Conservation (phyloP, 352 stramenopile genomes). For the Pythium biforme region DNA sequence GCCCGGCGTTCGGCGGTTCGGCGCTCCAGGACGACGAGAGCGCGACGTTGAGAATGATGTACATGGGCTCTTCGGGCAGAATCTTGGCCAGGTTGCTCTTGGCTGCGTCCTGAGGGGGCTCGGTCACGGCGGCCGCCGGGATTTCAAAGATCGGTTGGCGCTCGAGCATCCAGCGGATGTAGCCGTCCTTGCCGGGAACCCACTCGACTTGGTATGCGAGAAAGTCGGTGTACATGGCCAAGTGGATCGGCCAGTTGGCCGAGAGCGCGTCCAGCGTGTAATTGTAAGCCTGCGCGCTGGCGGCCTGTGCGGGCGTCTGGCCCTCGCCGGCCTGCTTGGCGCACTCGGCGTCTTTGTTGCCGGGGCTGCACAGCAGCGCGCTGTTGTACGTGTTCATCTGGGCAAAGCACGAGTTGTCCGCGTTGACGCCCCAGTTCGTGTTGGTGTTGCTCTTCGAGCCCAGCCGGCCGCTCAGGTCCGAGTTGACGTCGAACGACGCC, state of each 20-base stretch:
- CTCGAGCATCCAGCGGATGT: constrained; percentile 57
- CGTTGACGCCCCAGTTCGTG: constrained; percentile 65
- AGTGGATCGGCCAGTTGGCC: constrained; percentile 56
- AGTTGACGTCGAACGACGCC: constrained; percentile 41
- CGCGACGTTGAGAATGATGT: constrained; percentile 64
- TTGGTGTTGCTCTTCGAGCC: constrained; percentile 21
- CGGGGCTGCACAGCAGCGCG: constrained; percentile 29
- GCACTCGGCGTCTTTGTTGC: constrained; percentile 16
- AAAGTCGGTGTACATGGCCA: constrained; percentile 50
- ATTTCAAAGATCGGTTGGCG: constrained; percentile 58
- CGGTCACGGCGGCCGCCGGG: constrained; percentile 42
- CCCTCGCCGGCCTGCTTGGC: constrained; percentile 26
- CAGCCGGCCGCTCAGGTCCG: constrained; percentile 36
- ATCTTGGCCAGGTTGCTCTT: constrained; percentile 56
- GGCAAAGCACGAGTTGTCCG: constrained; percentile 59
- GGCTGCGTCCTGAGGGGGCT: constrained; percentile 35
- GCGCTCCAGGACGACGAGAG: constrained; percentile 45
- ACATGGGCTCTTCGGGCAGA: constrained; percentile 64
- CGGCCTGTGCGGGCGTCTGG: constrained; percentile 16
- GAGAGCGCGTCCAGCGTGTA: constrained; percentile 71
- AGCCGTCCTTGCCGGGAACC: constrained; percentile 50
- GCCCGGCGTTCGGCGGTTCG: constrained; percentile 42
- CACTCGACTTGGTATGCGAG: constrained; percentile 62
- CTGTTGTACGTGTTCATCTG: constrained; percentile 56
- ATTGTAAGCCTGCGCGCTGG: constrained; percentile 23